Base-by-base conservation (phyloP, 2,329 filamentous ascomycete genomes). In the Harringtonia aguacate region DNA sequence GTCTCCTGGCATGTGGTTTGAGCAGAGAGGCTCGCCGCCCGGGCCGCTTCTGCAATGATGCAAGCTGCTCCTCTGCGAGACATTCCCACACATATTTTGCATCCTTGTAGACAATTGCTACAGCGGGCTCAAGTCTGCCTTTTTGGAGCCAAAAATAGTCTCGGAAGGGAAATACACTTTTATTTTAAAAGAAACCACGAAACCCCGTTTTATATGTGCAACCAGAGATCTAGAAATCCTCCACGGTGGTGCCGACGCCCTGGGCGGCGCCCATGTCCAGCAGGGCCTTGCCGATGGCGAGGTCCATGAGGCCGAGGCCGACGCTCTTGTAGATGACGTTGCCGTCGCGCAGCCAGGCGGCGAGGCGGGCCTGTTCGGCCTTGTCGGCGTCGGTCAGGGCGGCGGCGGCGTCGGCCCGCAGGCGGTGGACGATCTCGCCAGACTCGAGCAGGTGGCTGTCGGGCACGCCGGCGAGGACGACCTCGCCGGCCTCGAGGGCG, bases 281-380 rank as follows among this genome's bases (percentile, higher is more conserved):
- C 46, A 84, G 52, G 52, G 79, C 71, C 24, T 65, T 64, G 0
- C 77, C 79, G 7, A 81, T 75, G 3, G 79, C 72, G 30, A 84
- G 62, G 61, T 84, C 81, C 77, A 83, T 84, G 48, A 84, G 56
- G 0, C 79, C 79, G 44, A 84, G 58, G 0, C 81, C 81, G 4
- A 84, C 79, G 51, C 75, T 75, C 67, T 85, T 84, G 55, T 80
- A 84, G 29, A 85, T 74, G 1, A 84, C 73, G 56, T 83, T 79
- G 0, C 80, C 81, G 38, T 64, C 67, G 48, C 73, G 67, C 41
- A 82, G 54, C 77, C 79, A 84, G 12, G 18, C 28, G 2, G 22
- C 17, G 18, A 51, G 51, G 6, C 50, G 46, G 1, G 56, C 13
- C 20, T 37, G 14, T 9, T 24, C 58, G 67, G 81, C 79, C 3